Conservation (phyloP, 352 stramenopile species). For the Pythium guiyangense region DNA sequence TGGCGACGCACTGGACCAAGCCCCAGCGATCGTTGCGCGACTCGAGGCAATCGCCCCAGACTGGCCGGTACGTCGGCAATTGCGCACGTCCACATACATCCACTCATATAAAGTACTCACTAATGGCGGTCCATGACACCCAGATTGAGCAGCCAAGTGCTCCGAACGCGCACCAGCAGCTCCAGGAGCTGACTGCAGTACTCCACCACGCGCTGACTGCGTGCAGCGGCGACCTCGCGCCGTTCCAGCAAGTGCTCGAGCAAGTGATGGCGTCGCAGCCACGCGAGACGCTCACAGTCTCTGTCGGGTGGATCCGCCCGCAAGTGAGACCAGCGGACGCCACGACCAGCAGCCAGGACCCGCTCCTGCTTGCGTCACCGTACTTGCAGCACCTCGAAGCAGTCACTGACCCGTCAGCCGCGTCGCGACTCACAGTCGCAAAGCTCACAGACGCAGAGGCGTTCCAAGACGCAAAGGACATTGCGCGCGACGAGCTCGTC, state of each 20-base stretch:
- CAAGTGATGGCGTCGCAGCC: constrained; percentile 39
- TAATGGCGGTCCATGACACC: no score
- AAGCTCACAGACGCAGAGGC: constrained; percentile 43
- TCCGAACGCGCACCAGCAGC: neutral
- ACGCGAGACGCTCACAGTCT: constrained; percentile 29
- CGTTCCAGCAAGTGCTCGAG: constrained; percentile 59
- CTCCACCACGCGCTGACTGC: constrained; percentile 33
- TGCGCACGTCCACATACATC: no score
- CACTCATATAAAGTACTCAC: no score
- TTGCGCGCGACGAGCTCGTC: constrained; percentile 66
- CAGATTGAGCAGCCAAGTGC: neutral
- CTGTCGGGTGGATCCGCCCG: constrained; percentile 36
- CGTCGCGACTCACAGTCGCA: constrained; percentile 9
- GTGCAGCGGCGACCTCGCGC: constrained; percentile 25
- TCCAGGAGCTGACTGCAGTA: constrained; percentile 28
- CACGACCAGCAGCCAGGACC: no score
- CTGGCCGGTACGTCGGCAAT: constrained; percentile 10
- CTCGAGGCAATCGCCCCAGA: constrained; percentile 4
- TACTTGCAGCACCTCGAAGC: constrained; percentile 41
- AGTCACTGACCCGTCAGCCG: constrained; percentile 3
- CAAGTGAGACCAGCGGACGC: no score
- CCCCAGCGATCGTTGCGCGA: constrained; percentile 2
- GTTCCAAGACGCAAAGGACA: constrained; percentile 81
- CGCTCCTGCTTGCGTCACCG: no score
- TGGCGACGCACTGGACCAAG: neutral